Evolutionary conservation across 179 eudicot genomes (phyloP).

Genomic region (Heliamphora pulchella): DNA sequence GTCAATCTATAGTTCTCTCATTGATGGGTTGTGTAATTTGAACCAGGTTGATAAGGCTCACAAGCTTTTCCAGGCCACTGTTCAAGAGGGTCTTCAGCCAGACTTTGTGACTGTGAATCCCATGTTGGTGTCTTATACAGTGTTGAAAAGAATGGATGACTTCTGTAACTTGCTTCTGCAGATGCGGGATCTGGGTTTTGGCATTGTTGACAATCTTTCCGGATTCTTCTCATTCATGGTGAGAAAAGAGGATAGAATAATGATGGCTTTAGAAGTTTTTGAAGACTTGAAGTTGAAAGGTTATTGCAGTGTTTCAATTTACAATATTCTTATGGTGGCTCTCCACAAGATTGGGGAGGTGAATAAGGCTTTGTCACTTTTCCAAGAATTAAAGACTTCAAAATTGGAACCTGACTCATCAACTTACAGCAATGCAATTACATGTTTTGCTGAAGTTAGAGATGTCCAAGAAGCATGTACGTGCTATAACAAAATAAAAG

Average conservation of each 20-base stretch:
- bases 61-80: slow-evolving; percentile 55
- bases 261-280: slow-evolving; percentile 47
- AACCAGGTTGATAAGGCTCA: slow-evolving; percentile 55
- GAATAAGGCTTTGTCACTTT: slow-evolving; percentile 52
- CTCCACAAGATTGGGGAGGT: slow-evolving; percentile 47
- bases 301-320: slow-evolving; percentile 49
- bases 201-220: slow-evolving; percentile 43
- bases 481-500: slow-evolving; percentile 61
- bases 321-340: slow-evolving; percentile 63
- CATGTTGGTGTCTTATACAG: slow-evolving; percentile 51
- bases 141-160: slow-evolving; percentile 51
- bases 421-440: slow-evolving; percentile 56
- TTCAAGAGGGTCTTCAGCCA: slow-evolving; percentile 69
- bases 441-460: slow-evolving; percentile 52
- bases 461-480: slow-evolving; percentile 60
- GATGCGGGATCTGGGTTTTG: slow-evolving; percentile 55
- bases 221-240: slow-evolving; percentile 56
- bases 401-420: slow-evolving; percentile 56
- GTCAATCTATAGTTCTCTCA: slow-evolving; percentile 64
- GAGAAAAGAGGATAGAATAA: slow-evolving; percentile 34
- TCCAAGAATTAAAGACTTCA: slow-evolving; percentile 48
- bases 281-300: slow-evolving; percentile 48
- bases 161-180: slow-evolving; percentile 58
- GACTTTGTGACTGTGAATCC: slow-evolving; percentile 67
- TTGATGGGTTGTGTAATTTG: slow-evolving; percentile 57